A percentile compares a stretch with the other conserved stretches of the same genome.
Conservation (phyloP, 1,284 basidiomycete species). For the Leccinum fallax region DNA sequence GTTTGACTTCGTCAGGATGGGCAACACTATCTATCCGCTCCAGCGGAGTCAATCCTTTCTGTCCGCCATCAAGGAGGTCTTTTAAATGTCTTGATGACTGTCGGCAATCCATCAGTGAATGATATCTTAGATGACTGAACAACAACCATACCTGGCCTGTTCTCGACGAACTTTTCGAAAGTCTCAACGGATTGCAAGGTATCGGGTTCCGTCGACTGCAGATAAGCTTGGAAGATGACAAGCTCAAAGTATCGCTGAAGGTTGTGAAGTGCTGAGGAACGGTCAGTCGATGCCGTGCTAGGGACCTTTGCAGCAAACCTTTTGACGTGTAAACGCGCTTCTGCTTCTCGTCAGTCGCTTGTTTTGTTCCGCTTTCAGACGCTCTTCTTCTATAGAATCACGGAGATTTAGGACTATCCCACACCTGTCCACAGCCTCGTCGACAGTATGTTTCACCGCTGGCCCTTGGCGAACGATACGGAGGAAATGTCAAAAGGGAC, state of each 20-base stretch:
- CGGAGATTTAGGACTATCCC: conserved; percentile 84
- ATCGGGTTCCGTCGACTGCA: conserved; percentile 85
- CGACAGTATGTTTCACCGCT: conserved; percentile 86
- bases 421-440: conserved; percentile 91
- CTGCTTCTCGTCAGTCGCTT: conserved; percentile 72
- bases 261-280: conserved; percentile 67
- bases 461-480: conserved; percentile 92
- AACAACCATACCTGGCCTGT: conserved; percentile 65
- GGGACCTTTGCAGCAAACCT: conserved; percentile 47
- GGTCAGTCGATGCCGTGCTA: not conserved
- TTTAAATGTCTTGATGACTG: conserved; percentile 96
- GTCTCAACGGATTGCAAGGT: conserved; percentile 76
- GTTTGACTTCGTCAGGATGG: conserved; percentile 85
- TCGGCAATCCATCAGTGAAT: conserved; percentile 3
- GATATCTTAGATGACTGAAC: not conserved
- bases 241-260: conserved; percentile 89
- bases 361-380: conserved; percentile 77
- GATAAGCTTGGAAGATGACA: conserved; percentile 93
- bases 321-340: conserved; percentile 68
- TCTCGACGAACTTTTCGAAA: conserved; percentile 81
- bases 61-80: conserved; percentile 81
- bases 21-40: conserved; percentile 82
- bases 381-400: conserved; percentile 86
- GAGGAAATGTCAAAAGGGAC: conserved; percentile 64
- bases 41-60: conserved; percentile 84